phyloP scores from a whole-genome alignment of 2,329 filamentous ascomycete genomes.

The Trichophyton equinum region DNA sequence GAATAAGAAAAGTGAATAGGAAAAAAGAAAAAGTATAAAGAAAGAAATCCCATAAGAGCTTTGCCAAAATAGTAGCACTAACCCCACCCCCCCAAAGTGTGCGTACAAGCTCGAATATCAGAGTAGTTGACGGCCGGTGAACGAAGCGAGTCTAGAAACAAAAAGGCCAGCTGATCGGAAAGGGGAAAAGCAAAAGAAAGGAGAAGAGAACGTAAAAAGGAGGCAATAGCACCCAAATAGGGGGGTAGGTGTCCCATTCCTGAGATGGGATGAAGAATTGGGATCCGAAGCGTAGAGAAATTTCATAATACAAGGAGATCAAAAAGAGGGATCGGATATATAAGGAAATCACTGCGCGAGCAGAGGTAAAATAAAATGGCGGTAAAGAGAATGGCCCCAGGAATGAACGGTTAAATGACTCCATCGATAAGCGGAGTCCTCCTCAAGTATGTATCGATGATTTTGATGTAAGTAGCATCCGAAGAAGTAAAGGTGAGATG shows the following conservation, averaged over 20 bases:
- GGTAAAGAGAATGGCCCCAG: neutral
- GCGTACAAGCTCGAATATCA: neutral
- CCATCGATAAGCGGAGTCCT: neutral
- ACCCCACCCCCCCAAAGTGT: neutral
- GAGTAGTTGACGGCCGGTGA: neutral
- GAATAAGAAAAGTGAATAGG: neutral
- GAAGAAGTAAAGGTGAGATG: neutral
- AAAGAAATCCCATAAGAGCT: no score
- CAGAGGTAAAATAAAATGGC: neutral
- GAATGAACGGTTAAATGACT: neutral
- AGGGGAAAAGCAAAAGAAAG: neutral
- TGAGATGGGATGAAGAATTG: neutral
- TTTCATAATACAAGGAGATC: slow-evolving; percentile 1
- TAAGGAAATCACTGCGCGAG: neutral
- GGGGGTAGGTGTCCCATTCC: neutral
- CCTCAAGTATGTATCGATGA: neutral
- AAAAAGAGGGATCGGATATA: neutral
- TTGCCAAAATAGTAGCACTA: neutral
- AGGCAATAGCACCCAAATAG: neutral
- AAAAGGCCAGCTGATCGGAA: neutral
- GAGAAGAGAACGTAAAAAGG: neutral
- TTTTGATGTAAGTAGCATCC: neutral
- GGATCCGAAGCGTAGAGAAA: neutral
- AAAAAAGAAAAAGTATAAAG: neutral
- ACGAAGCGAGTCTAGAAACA: neutral